Conservation (phyloP, 306 rosid genomes). For the Oemleria cerasiformis region DNA sequence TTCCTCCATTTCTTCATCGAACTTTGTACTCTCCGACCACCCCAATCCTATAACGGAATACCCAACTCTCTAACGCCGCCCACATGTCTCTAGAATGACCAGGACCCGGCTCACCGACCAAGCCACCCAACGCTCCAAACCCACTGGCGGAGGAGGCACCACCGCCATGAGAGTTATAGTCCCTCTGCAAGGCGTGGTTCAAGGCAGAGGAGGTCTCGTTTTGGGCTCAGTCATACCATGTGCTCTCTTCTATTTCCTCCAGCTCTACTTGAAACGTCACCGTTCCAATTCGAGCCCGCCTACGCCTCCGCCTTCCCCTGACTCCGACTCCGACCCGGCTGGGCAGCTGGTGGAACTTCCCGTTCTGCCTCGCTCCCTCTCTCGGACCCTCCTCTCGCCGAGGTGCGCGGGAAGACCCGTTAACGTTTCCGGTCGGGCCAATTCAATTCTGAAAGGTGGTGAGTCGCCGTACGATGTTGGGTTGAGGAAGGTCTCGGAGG, state of each 20-base stretch:
- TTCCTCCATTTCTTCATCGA: constrained; percentile 11
- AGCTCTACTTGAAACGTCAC: constrained; percentile 60
- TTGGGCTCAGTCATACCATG: constrained; percentile 90
- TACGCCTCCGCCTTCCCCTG: constrained; percentile 33
- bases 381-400: constrained; percentile 50
- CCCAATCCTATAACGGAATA: neutral
- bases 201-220: constrained; percentile 84
- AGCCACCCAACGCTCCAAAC: constrained; percentile 13
- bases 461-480: constrained; percentile 54
- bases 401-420: constrained; percentile 43
- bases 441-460: constrained; percentile 32
- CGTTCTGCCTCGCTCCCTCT: constrained; percentile 47
- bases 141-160: constrained; percentile 22
- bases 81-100: constrained; percentile 43
- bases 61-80: neutral
- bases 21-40: constrained; percentile 33
- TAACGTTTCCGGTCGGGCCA: constrained; percentile 52
- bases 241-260: constrained; percentile 82
- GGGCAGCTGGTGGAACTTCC: constrained; percentile 31
- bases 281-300: constrained; percentile 34
- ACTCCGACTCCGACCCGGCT: constrained; percentile 19
- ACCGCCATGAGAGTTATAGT: constrained; percentile 87
- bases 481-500: constrained; percentile 47
- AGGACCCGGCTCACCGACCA: constrained; percentile 17
- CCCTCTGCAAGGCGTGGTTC: constrained; percentile 86